Evolutionary conservation across 495 filamentous ascomycete species (phyloP), one percentile per base, ranked within the genome.

Genomic region (Pyronema omphalodes): DNA sequence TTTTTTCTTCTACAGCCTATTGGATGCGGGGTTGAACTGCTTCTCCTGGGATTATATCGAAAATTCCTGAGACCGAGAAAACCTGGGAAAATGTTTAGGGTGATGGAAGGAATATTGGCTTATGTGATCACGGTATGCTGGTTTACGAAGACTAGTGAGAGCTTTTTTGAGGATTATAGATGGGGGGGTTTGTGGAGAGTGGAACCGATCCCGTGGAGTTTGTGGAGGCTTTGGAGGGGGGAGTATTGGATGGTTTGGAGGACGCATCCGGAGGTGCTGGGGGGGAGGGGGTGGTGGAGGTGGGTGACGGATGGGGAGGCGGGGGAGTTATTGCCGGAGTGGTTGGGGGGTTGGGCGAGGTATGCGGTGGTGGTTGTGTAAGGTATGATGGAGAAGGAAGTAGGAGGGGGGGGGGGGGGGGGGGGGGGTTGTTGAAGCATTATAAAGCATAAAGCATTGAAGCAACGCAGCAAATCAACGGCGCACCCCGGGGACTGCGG

Each of bases 1-100:
- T 62, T 62, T 43, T 62, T 62, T 33, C 51, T 62, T 6, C 40
- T 60, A 12, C 59, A 62, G 19, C 57, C 59, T 7, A 15, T 62
- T 3, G 59, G 58, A 0, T 57, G 60, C 9, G 29, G 35, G 4
- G 8, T 55, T 7, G 59, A 62, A 37, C 33, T 14, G 35, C 19
- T 48, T 8, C 18, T 60, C 11, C 14, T 55, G 9, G 4, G 14
- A 49, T 3, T 61, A 57, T 33, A 37, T n/a, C n/a, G 46, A 7
- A 53, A 48, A 1, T 52, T 23, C 8, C 6, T 29, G 0, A 45
- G 52, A 4, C 1, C 37, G 6, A 37, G 15, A 0, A 43, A 48
- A 9, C 36, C 9, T 7, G 29, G 48, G 3, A 6, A 3, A n/a
- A 3, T 9, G 17, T n/a, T 3, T 3, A 34, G 3, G 0, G 11